These are phyloP conservation scores for Geoglossum glabrum DNA, from an alignment of 495 filamentous ascomycete species.

Conservation along the genomic window DNA sequence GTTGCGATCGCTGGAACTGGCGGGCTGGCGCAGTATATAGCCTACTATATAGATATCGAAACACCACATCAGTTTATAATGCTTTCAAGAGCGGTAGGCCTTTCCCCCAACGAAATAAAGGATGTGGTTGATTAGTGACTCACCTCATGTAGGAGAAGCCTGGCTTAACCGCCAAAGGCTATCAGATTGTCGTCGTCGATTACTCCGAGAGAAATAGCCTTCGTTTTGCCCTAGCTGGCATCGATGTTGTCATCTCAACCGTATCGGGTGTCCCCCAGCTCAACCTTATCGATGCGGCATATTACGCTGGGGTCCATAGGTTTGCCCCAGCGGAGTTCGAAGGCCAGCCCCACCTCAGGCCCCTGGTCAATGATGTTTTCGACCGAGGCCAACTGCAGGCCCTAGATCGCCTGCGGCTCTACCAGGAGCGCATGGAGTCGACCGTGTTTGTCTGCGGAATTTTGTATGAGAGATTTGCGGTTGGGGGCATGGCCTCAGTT, in stretches of 20 bases:
- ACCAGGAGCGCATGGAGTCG: conserved; percentile 33
- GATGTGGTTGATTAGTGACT: background rate
- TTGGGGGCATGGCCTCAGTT: conserved; percentile 34
- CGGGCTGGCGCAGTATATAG: conserved; percentile 44
- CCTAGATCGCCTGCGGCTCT: conserved; percentile 31
- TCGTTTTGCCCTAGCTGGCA: conserved; percentile 38
- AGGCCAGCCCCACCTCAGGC: conserved; percentile 27
- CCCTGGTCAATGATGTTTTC: conserved; percentile 20
- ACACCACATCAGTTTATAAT: conserved; percentile 45
- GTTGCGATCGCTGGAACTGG: conserved; percentile 56
- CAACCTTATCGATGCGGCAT: conserved; percentile 51
- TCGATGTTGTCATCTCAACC: conserved; percentile 60
- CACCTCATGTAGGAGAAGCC: conserved; percentile 11
- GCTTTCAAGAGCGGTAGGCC: conserved; percentile 39
- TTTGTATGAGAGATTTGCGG: conserved; percentile 57
- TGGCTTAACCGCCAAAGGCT: conserved; percentile 23
- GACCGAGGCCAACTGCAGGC: conserved; percentile 38
- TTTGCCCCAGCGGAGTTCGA: conserved; percentile 66
- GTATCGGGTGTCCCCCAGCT: conserved; percentile 43
- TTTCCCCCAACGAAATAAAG: background rate
- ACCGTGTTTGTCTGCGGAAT: conserved; percentile 53
- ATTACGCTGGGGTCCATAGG: conserved; percentile 37
- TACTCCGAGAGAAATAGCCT: conserved; percentile 36
- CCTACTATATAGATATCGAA: conserved; percentile 31
- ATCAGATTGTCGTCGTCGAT: conserved; percentile 42